Base-by-base conservation (phyloP, 2,329 filamentous ascomycete species). In the Paramyrothecium roridum region DNA sequence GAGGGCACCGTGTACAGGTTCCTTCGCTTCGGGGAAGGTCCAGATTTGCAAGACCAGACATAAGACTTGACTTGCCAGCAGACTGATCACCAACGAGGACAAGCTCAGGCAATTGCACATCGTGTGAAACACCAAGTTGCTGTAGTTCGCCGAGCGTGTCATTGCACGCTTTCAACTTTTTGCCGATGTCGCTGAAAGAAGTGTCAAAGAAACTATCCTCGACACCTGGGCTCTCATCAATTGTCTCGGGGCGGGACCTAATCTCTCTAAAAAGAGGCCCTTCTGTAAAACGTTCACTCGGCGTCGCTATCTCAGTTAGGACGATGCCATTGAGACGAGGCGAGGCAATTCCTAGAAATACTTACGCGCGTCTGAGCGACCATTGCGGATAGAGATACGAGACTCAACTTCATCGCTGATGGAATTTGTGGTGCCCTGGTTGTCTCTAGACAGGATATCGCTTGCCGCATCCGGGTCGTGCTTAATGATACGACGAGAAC, bases 71-170 rank as follows among this genome's bases (percentile, higher is more conserved):
- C 67, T 96, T 96, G 0, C 92, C 93, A 0, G 91, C 88, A 1
- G 85, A 90, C 65, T 96, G 92, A 50, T 96, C 91, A 0, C 92
- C 92, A 0, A 96, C 85, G 0, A 96, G 83, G 7, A 93, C 89
- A 11, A 96, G 85, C 61, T 91, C 90, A 0, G 92, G 91, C 0
- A 96, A 75, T 0, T 84, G 82, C 0, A 91, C 82, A 4, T 85
- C 82, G 19, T 89, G 83, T 51, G 89, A 85, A 1, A 96, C 85
- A 0, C 89, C 90, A 0, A 93, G 79, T 7, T 86, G 80, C 52
- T 90, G 84, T 0, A 96, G 80, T 50, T 88, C 82, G 3, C 83
- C 83, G 0, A 91, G 80, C 0, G 83, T 83, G 49, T 88, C 79
- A 2, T 91, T 86, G 50, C 86, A 83, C 0, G 81, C 78, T 52